Evolutionary conservation across 768 basidiomycete species (phyloP), one percentile per base, ranked within the genome.

Genomic region (Xerocomellus amylosporus): DNA sequence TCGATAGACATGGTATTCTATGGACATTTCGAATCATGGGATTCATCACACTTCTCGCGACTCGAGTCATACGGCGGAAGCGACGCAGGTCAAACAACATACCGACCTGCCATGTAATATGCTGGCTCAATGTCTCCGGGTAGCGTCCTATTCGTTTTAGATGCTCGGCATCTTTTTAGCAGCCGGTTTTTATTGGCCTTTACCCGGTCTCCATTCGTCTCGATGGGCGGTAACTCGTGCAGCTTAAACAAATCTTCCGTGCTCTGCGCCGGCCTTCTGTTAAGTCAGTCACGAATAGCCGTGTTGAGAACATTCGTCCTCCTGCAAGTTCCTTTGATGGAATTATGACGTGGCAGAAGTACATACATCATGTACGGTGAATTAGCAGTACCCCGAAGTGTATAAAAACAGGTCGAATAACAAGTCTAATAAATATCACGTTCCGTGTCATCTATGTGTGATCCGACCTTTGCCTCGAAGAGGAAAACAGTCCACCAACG

Each of bases 401-500:
- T 45, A 47, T 37, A 24, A 39, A 28, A 46, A 39, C 15, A 13
- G n/a, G 22, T 24, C 5, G n/a, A 44, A n/a, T 30, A 31, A 38
- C 13, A 40, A 42, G 44, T 28, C 24, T 17, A 1, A 8, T 17
- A 1, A 8, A 33, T 28, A 19, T 26, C 30, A 14, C 12, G 13
- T 39, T 31, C 39, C 8, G 37, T 7, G 26, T 26, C 17, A 17
- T 20, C 54, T 69, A 73, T 10, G 62, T 26, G 17, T 64, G 67
- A 56, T 68, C 71, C 17, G 61, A 51, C 44, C 67, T 58, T 44
- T 64, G 63, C 49, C 71, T 66, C 3, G 65, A 47, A 24, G 76
- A 77, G 41, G 89, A 79, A 54, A 87, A 76, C 30, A 93, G 71
- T 0, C 90, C 90, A 14, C 90, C 90, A 7, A 93, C 85, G 14